phyloP scores from a whole-genome alignment of 164 flowering plant genomes.

The Berberis thunbergii region DNA sequence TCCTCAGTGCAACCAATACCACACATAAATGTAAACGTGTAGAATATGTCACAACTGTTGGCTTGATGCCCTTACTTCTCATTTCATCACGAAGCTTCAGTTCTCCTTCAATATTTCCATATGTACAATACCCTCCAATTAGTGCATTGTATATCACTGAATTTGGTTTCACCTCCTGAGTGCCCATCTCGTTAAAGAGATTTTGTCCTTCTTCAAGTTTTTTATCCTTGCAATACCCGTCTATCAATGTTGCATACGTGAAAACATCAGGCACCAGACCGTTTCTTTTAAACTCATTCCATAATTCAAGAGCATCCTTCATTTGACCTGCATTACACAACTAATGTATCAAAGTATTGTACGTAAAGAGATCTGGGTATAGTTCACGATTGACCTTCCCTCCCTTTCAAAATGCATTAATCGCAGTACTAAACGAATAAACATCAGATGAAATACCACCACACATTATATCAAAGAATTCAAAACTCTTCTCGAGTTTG shows the following conservation, averaged over 20 bases:
- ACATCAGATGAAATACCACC: conserved; percentile 36
- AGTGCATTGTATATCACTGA: conserved; percentile 37
- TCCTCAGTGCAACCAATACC: conserved; percentile 37
- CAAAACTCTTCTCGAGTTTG: conserved; percentile 34
- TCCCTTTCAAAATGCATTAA: conserved; percentile 49
- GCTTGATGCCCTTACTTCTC: conserved; percentile 48
- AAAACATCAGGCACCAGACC: conserved; percentile 38
- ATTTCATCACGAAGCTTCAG: conserved; percentile 43
- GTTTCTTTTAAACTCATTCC: conserved; percentile 36
- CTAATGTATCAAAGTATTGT: conserved; percentile 45
- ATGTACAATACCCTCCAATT: conserved; percentile 21
- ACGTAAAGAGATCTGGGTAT: conserved; percentile 45
- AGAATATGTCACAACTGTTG: conserved; percentile 46
- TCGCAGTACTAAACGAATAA: conserved; percentile 42
- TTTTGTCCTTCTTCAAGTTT: conserved; percentile 42
- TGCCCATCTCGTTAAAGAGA: conserved; percentile 35
- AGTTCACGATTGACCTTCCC: conserved; percentile 40
- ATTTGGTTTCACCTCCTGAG: conserved; percentile 37
- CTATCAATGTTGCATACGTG: conserved; percentile 48
- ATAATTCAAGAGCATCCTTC: conserved; percentile 49
- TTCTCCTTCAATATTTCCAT: conserved; percentile 40
- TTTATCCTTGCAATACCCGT: conserved; percentile 52
- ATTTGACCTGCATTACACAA: conserved; percentile 36
- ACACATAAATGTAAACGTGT: conserved; percentile 51
- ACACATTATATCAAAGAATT: conserved; percentile 32